phyloP scores from a whole-genome alignment of 1,139 yeast species.

The Dujonia santamariae region DNA sequence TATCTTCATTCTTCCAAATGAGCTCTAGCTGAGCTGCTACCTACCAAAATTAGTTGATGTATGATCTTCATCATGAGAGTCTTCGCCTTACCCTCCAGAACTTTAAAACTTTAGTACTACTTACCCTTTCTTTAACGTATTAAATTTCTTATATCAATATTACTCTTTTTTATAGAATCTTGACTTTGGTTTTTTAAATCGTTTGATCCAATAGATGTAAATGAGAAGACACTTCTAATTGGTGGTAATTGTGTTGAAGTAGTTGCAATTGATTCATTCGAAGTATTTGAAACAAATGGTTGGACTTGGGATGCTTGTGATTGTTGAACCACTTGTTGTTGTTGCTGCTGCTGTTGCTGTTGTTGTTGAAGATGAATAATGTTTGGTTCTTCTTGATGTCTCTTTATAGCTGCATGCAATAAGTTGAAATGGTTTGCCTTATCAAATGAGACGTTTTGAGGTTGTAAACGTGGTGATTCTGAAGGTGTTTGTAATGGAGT shows the following conservation, averaged over 20 bases:
- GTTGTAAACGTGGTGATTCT: slow-evolving; percentile 40
- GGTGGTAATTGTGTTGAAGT: slow-evolving; percentile 45
- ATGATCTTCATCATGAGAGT: too few species aligned
- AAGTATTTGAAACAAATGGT: not conserved
- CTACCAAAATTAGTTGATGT: too few species aligned
- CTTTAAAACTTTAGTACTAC: too few species aligned
- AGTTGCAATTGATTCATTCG: slow-evolving; percentile 26
- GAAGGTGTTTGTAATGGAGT: slow-evolving; percentile 45
- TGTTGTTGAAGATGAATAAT: not conserved
- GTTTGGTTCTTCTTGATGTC: slow-evolving; percentile 1
- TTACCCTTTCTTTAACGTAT: slow-evolving; percentile 1
- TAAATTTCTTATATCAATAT: slow-evolving; percentile 7
- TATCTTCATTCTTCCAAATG: too few species aligned
- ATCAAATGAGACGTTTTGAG: slow-evolving; percentile 13
- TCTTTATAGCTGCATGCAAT: slow-evolving; percentile 6
- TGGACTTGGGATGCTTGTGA: not conserved
- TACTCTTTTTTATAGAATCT: slow-evolving; percentile 1
- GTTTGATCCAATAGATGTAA: slow-evolving; percentile 14
- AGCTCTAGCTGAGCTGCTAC: too few species aligned
- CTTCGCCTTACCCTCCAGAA: too few species aligned
- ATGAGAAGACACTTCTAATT: slow-evolving; percentile 38
- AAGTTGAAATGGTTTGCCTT: slow-evolving; percentile 5
- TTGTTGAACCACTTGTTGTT: not conserved
- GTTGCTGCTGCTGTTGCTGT: slow-evolving; percentile 2
- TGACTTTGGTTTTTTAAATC: not conserved